phyloP scores from a whole-genome alignment of 2,329 filamentous ascomycete genomes.

The Cercospora zeae-maydis region DNA sequence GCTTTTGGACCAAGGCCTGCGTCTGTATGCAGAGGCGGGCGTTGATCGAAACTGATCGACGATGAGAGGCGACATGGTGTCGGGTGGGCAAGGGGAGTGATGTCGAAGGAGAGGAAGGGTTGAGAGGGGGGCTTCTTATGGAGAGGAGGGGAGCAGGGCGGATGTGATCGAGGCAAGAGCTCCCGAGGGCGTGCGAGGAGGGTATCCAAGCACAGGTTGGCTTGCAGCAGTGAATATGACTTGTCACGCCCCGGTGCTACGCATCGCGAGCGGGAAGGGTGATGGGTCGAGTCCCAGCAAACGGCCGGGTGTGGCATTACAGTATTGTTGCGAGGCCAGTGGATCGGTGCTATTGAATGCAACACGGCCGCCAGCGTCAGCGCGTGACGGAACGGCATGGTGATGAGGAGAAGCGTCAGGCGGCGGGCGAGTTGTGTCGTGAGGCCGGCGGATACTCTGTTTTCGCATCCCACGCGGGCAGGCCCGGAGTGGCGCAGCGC shows the following conservation, averaged over 20 bases:
- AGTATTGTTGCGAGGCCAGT: constrained; percentile 15
- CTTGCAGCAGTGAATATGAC: constrained; percentile 14
- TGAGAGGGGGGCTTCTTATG: neutral
- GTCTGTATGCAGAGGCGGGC: constrained; percentile 21
- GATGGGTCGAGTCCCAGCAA: constrained; percentile 12
- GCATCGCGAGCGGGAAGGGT: constrained; percentile 19
- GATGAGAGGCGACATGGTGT: neutral
- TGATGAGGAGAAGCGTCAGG: neutral
- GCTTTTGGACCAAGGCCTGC: constrained; percentile 17
- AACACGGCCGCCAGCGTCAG: neutral
- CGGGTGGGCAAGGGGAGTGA: neutral
- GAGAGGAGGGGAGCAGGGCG: neutral
- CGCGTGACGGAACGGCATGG: neutral
- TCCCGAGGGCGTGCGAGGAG: neutral
- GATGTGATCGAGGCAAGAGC: constrained; percentile 12
- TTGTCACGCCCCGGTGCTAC: constrained; percentile 11
- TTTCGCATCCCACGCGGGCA: neutral
- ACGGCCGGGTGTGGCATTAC: neutral
- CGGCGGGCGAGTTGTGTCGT: neutral
- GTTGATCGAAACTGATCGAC: neutral
- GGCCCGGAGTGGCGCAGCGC: neutral
- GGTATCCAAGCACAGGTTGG: constrained; percentile 10
- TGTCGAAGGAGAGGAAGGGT: constrained; percentile 5
- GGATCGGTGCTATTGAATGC: constrained; percentile 12
- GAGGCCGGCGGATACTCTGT: neutral